Evolutionary conservation across 2,329 filamentous ascomycete genomes (phyloP).

Genomic region (Periconia sp.): DNA sequence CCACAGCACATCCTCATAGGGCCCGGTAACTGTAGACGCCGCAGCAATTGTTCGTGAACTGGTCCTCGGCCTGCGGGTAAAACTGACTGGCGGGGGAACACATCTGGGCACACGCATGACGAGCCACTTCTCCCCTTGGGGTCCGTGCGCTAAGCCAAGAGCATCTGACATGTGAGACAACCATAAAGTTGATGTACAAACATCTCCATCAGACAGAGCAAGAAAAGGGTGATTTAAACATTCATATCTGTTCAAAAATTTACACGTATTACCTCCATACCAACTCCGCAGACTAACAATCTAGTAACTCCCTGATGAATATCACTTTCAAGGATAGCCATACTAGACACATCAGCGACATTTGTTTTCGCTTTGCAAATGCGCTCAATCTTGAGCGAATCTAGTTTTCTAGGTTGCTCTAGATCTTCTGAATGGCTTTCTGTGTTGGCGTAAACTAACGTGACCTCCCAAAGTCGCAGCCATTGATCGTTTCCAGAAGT

Average conservation of each 20-base stretch:
- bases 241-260: neutral
- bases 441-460: neutral
- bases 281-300: conserved; percentile 37
- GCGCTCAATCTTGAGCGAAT: conserved; percentile 33
- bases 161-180: no score
- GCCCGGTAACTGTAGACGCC: neutral
- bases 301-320: conserved; percentile 7
- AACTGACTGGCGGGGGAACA: neutral
- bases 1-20: neutral
- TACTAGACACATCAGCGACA: conserved; percentile 58
- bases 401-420: neutral
- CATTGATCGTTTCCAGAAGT: conserved; percentile 52
- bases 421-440: neutral
- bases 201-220: no score
- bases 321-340: conserved; percentile 44
- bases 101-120: neutral
- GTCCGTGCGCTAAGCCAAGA: no score
- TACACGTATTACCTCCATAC: conserved; percentile 35
- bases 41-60: neutral
- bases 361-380: conserved; percentile 44
- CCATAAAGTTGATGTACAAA: no score
- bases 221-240: no score
- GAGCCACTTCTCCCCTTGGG: no score
- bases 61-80: no score
- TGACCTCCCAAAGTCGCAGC: conserved; percentile 50